Percentiles rank a stretch among this genome's conserved stretches.
Conservation (phyloP, 495 filamentous ascomycete genomes). For the Sporormia fimetaria region DNA sequence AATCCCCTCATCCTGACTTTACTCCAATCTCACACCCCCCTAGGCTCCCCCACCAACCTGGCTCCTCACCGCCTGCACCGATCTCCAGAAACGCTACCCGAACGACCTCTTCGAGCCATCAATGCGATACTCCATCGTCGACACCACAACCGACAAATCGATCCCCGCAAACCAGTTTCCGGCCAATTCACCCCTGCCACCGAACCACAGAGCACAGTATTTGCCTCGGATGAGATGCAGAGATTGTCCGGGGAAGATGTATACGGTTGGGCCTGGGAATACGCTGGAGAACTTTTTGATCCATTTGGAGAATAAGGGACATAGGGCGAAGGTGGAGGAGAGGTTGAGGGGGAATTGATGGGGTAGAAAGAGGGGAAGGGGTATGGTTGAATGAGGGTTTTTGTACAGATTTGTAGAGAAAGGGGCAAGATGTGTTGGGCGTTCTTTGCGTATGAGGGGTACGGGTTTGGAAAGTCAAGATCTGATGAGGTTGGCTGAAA, state of each 20-base stretch:
- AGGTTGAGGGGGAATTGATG: too few species aligned
- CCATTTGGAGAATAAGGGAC: conserved; percentile 68
- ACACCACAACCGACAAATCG: conserved; percentile 49
- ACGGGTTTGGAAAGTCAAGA: too few species aligned
- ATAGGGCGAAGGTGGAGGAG: conserved; percentile 61
- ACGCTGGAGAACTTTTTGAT: conserved; percentile 85
- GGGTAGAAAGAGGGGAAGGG: too few species aligned
- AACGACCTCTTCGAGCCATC: conserved; percentile 70
- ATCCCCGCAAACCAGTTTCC: conserved; percentile 39
- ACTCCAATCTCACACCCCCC: background rate
- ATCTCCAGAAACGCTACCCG: conserved; percentile 54
- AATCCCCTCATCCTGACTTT: conserved; percentile 8
- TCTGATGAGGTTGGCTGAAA: too few species aligned
- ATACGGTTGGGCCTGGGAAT: conserved; percentile 72
- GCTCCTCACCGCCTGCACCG: conserved; percentile 55
- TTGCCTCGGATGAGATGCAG: conserved; percentile 78
- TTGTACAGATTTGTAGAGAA: too few species aligned
- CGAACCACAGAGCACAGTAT: conserved; percentile 56
- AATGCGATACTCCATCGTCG: conserved; percentile 76
- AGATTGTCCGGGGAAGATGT: conserved; percentile 88
- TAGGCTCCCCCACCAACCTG: conserved; percentile 71
- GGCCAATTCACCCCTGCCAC: conserved; percentile 38
- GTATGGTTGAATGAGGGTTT: too few species aligned
- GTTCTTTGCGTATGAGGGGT: too few species aligned
- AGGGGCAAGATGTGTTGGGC: too few species aligned